Evolutionary conservation across 371 early-diverging fungal species (phyloP).

Genomic region (Cokeromyces recurvatus): DNA sequence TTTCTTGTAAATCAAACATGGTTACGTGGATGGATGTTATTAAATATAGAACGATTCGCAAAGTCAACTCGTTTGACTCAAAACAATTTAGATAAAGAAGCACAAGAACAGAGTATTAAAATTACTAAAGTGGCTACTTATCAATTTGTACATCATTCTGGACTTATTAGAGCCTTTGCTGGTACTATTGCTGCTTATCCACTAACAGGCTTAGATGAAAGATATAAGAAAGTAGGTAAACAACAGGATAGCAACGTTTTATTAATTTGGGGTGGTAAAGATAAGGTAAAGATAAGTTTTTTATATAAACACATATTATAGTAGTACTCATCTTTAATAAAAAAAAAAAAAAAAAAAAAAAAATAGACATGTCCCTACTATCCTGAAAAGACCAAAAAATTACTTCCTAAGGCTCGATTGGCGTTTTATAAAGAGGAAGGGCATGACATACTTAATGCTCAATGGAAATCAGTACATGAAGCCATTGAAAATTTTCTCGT

Average conservation of each 20-base stretch:
- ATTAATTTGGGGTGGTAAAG: constrained; percentile 38
- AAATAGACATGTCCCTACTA: constrained; percentile 38
- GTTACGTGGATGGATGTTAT: not conserved
- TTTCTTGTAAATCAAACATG: constrained; percentile 7
- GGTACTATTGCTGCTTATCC: constrained; percentile 34
- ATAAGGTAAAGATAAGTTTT: too few species aligned
- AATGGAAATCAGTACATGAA: constrained; percentile 10
- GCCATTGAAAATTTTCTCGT: constrained; percentile 10
- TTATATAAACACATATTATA: too few species aligned
- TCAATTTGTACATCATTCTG: constrained; percentile 39
- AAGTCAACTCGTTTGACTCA: not conserved
- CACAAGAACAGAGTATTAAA: not conserved
- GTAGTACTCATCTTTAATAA: too few species aligned
- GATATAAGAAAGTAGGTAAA: constrained; percentile 30
- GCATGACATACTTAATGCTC: constrained; percentile 29
- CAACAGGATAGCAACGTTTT: constrained; percentile 13
- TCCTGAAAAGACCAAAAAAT: constrained; percentile 8
- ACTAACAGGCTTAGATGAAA: constrained; percentile 19
- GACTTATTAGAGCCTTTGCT: constrained; percentile 35
- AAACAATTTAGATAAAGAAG: not conserved
- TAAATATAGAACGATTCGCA: not conserved
- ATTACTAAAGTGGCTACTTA: constrained; percentile 5
- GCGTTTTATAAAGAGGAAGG: constrained; percentile 21
- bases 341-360: too few species aligned
- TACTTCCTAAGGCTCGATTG: constrained; percentile 25